Conservation (phyloP, 2,329 filamentous ascomycete species). For the Orbilia javanica region DNA sequence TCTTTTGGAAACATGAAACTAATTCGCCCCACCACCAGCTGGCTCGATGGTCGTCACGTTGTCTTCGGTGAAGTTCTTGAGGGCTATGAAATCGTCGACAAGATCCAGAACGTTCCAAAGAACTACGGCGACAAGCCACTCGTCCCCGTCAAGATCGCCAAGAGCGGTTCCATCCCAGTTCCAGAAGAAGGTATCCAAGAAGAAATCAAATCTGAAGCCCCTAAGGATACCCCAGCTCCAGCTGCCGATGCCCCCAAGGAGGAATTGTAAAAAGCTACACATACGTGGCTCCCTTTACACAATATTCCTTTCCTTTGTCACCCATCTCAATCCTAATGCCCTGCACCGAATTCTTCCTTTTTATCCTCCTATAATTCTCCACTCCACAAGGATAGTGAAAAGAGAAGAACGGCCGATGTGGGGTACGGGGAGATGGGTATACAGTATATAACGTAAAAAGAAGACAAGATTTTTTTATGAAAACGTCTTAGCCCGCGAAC, state of each 20-base stretch:
- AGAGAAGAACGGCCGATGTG: constrained; percentile 16
- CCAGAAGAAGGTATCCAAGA: constrained; percentile 92
- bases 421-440: constrained; percentile 25
- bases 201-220: constrained; percentile 76
- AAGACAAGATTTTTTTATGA: constrained; percentile 35
- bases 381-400: neutral
- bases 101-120: constrained; percentile 80
- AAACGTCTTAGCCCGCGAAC: constrained; percentile 9
- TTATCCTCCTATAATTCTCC: neutral
- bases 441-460: constrained; percentile 59
- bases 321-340: neutral
- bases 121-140: constrained; percentile 76
- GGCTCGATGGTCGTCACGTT: constrained; percentile 86
- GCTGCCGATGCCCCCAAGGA: constrained; percentile 60
- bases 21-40: constrained; percentile 69
- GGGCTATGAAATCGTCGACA: constrained; percentile 83
- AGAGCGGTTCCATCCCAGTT: constrained; percentile 86
- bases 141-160: constrained; percentile 79
- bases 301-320: neutral
- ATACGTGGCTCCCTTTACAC: constrained; percentile 1
- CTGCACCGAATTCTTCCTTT: constrained; percentile 15
- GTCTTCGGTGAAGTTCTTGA: constrained; percentile 91
- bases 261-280: constrained; percentile 23
- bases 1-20: neutral
- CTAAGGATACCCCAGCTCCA: constrained; percentile 71